Evolutionary conservation across 2,329 filamentous ascomycete species (phyloP), one percentile per base, ranked within the genome.

Genomic region (Trichocomaceae sp.): DNA sequence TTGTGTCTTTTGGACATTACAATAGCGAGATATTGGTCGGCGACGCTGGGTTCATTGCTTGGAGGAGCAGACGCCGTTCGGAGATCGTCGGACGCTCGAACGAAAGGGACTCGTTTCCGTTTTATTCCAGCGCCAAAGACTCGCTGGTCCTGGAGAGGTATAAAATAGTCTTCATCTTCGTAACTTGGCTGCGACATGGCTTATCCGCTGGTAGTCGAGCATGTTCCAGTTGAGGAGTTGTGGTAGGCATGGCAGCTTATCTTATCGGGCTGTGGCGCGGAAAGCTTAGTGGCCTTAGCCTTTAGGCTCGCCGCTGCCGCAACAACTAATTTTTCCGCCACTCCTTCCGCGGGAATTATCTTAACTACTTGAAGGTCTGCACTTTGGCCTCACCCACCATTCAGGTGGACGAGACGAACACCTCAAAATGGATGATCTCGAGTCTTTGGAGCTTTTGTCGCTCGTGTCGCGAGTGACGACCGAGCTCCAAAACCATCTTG

Each of bases 381-480:
- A 23, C 50, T 12, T 52, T 46, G 3, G 33, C 39, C 50, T 52
- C 50, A 37, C 41, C 41, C 35, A 53, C 51, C 51, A 47, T 6
- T 12, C 17, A 19, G 51, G 51, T 47, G 51, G 51, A 47, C 47
- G 51, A 26, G 35, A 46, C 23, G 17, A 29, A 5, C 41, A 12
- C 31, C 31, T 2, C 33, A 41, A 47, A n/a, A 95, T 96, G 90
- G 90, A 95, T 69, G 92, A 96, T 67, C 81, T 99, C 62, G 83
- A 88, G 71, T 88, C 89, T 64, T 84, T 99, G 68, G 93, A 99
- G 79, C 80, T 95, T 58, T 81, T 99, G 52, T 96, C 91, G 64
- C 85, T 99, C 66, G 90, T 97, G 55, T 93, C 90, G 50, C 96
- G 92, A 72, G 90, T 99, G 63, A 90, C 90, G 13, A 92, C 88